Conservation (phyloP, 2,329 filamentous ascomycete species). For the Lachnellula cervina region DNA sequence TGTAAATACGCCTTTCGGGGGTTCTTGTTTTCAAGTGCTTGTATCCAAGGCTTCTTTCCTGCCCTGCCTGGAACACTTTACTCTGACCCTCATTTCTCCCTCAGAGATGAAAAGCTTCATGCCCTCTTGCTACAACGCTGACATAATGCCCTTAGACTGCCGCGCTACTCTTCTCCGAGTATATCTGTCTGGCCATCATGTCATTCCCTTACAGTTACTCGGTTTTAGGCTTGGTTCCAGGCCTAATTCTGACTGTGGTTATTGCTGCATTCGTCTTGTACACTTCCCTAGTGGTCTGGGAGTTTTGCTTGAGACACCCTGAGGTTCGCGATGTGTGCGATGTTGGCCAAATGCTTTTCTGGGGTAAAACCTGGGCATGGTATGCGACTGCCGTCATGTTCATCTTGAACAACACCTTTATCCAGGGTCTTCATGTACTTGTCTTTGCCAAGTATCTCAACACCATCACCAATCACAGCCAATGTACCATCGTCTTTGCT, state of each 20-base stretch:
- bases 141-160: slow-evolving; percentile 57
- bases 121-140: background rate
- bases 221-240: slow-evolving; percentile 78
- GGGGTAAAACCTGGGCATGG: slow-evolving; percentile 71
- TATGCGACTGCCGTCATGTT: slow-evolving; percentile 77
- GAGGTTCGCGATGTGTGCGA: slow-evolving; percentile 92
- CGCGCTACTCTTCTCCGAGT: slow-evolving; percentile 86
- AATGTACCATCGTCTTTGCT: slow-evolving; percentile 78
- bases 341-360: slow-evolving; percentile 93
- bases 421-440: slow-evolving; percentile 78
- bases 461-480: slow-evolving; percentile 68
- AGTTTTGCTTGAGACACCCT: slow-evolving; percentile 86
- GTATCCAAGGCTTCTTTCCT: background rate
- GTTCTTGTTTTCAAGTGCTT: background rate
- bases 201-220: slow-evolving; percentile 94
- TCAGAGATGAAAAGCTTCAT: background rate
- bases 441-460: slow-evolving; percentile 85
- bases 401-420: slow-evolving; percentile 89
- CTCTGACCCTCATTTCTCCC: background rate
- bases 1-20: slow-evolving; percentile 15
- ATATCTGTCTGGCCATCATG: slow-evolving; percentile 91
- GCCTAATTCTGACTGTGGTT: slow-evolving; percentile 75
- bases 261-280: slow-evolving; percentile 78
- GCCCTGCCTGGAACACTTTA: too few species aligned
- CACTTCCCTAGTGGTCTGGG: slow-evolving; percentile 68